Evolutionary conservation across 176 grass and related monocot genomes (phyloP).

Genomic region (Carex myosuroides): DNA sequence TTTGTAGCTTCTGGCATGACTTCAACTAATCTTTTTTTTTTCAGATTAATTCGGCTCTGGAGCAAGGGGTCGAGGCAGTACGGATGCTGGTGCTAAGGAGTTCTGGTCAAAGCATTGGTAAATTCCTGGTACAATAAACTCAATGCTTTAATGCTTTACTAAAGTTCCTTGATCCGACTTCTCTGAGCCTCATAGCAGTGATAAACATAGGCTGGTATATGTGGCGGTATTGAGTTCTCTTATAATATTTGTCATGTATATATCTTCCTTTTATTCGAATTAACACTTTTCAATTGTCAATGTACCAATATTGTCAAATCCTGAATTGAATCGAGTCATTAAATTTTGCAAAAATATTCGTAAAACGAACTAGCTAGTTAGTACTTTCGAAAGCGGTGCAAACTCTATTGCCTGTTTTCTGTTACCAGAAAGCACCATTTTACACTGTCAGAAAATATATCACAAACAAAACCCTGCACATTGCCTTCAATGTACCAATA

Average conservation of each 20-base stretch:
- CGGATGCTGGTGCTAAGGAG: conserved; percentile 59
- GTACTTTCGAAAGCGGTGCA: background rate
- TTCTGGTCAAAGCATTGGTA: conserved; percentile 59
- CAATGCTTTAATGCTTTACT: background rate
- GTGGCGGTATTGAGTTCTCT: background rate
- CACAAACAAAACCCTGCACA: background rate
- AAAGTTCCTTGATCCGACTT: background rate
- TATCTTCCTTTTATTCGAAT: background rate
- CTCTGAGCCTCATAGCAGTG: background rate
- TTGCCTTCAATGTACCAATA: background rate
- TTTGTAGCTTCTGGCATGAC: background rate
- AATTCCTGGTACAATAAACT: conserved; percentile 51
- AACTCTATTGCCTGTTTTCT: background rate
- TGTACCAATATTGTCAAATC: background rate
- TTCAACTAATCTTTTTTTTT: background rate
- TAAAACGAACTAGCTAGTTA: background rate
- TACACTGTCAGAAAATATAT: background rate
- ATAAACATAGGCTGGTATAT: background rate
- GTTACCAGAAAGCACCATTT: background rate
- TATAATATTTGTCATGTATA: background rate
- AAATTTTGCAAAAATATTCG: background rate
- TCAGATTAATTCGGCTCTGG: conserved; percentile 67
- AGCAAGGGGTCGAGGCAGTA: conserved; percentile 74
- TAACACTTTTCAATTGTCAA: background rate
- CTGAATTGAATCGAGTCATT: background rate